Evolutionary conservation across 2,329 filamentous ascomycete species (phyloP).

Genomic region (Claviceps sorghi): DNA sequence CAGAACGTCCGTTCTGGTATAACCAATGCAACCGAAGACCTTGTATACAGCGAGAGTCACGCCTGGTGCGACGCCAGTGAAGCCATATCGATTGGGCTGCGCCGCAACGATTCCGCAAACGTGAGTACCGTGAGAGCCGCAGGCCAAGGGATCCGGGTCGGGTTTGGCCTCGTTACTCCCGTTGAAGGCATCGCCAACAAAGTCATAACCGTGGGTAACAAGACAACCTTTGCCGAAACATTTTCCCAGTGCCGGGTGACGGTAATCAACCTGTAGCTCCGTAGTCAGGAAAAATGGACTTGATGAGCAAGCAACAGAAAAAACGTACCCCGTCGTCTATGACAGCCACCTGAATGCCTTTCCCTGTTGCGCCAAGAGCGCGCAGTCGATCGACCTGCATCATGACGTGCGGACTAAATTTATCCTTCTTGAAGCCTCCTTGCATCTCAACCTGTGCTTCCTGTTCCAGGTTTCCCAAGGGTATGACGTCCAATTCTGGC

Average conservation of each 20-base stretch:
- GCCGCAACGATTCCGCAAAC: conserved; percentile 14
- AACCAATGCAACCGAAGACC: conserved; percentile 6
- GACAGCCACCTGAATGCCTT: conserved; percentile 7
- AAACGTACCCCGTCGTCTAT: conserved; percentile 20
- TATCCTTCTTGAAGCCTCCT: background rate
- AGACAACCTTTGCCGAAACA: conserved; percentile 39
- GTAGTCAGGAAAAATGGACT: background rate
- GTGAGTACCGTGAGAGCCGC: conserved; percentile 12
- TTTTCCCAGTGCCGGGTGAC: conserved; percentile 43
- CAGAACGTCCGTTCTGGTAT: conserved; percentile 30
- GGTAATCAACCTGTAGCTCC: conserved; percentile 35
- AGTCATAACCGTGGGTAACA: conserved; percentile 12
- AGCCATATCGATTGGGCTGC: background rate
- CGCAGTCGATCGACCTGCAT: conserved; percentile 8
- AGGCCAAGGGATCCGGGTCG: conserved; percentile 10
- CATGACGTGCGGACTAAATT: conserved; percentile 8
- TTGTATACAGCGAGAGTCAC: conserved; percentile 3
- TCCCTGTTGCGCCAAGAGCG: conserved; percentile 6
- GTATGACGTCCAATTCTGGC: background rate
- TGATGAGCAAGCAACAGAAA: background rate
- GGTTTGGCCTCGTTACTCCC: conserved; percentile 8
- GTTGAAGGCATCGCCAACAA: conserved; percentile 11
- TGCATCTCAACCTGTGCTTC: background rate
- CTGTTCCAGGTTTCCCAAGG: background rate
- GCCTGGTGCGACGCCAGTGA: conserved; percentile 3